A percentile compares a stretch with the other conserved stretches of the same genome.
Evolutionary conservation across 2,329 filamentous ascomycete species (phyloP).

Genomic region (Colletotrichum tabaci): DNA sequence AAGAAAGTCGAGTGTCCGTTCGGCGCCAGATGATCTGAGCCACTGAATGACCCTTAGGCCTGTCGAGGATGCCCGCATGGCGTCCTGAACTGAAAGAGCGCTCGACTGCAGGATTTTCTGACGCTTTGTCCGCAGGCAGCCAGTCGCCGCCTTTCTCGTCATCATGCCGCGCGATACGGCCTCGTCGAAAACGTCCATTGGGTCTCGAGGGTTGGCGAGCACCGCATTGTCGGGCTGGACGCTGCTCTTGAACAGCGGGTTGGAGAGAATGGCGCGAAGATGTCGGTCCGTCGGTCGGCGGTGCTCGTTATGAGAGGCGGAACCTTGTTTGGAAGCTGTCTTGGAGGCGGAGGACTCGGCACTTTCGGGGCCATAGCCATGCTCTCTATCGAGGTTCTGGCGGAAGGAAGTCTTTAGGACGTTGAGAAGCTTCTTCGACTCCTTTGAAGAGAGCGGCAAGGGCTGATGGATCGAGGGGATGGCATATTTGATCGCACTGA

Average conservation of each 20-base stretch:
- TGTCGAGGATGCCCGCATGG: slow-evolving; percentile 60
- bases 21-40: slow-evolving; percentile 66
- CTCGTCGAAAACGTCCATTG: slow-evolving; percentile 69
- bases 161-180: slow-evolving; percentile 71
- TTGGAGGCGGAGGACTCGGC: slow-evolving; percentile 37
- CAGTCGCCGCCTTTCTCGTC: slow-evolving; percentile 67
- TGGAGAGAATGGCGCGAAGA: slow-evolving; percentile 70
- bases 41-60: slow-evolving; percentile 66
- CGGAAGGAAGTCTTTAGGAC: slow-evolving; percentile 71
- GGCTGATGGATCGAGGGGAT: slow-evolving; percentile 67
- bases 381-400: slow-evolving; percentile 70
- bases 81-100: slow-evolving; percentile 49
- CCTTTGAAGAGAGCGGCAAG: slow-evolving; percentile 63
- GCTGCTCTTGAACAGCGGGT: slow-evolving; percentile 66
- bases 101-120: slow-evolving; percentile 56
- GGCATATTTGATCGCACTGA: slow-evolving; percentile 57
- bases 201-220: slow-evolving; percentile 52
- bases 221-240: slow-evolving; percentile 43
- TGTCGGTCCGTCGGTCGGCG: slow-evolving; percentile 64
- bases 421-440: slow-evolving; percentile 69
- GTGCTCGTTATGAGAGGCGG: slow-evolving; percentile 34
- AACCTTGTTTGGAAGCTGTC: slow-evolving; percentile 29
- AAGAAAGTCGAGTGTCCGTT: slow-evolving; percentile 63
- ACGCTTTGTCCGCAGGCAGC: slow-evolving; percentile 66
- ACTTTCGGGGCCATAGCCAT: slow-evolving; percentile 61